A percentile compares a stretch with the other conserved stretches of the same genome.
Conservation (phyloP, 345 rosid species). For the Salix dunnii region DNA sequence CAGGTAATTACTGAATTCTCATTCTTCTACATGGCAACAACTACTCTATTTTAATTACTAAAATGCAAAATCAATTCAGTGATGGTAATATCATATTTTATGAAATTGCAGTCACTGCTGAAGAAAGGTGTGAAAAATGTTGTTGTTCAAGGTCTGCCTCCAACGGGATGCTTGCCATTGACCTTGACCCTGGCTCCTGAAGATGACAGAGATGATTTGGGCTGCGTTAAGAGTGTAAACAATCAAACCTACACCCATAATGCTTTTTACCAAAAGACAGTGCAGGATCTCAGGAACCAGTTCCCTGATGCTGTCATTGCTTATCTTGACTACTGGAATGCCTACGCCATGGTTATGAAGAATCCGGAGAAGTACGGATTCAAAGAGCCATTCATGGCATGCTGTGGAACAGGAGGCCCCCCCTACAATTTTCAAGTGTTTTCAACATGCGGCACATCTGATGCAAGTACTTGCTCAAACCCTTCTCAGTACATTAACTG, state of each 20-base stretch:
- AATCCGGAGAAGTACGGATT: constrained; percentile 53
- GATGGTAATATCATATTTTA: not conserved
- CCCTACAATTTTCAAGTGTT: constrained; percentile 61
- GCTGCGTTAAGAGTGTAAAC: constrained; percentile 72
- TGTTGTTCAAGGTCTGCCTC: constrained; percentile 75
- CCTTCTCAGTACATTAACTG: constrained; percentile 72
- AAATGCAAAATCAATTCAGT: not conserved
- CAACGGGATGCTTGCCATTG: constrained; percentile 74
- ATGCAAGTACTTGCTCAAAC: constrained; percentile 40
- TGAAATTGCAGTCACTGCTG: constrained; percentile 53
- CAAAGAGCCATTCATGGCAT: constrained; percentile 65
- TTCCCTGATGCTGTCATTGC: constrained; percentile 58
- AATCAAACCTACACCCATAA: constrained; percentile 55
- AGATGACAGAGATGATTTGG: constrained; percentile 64
- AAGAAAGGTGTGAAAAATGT: constrained; percentile 67
- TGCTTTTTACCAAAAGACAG: constrained; percentile 36
- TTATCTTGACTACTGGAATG: constrained; percentile 78
- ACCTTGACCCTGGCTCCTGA: constrained; percentile 52
- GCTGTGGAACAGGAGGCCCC: constrained; percentile 74
- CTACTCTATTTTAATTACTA: not conserved
- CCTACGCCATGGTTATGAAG: constrained; percentile 51
- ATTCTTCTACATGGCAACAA: not conserved
- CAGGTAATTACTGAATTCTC: constrained; percentile 39
- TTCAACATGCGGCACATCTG: constrained; percentile 54
- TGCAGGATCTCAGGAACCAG: constrained; percentile 48